Percentiles rank a stretch among this genome's conserved stretches.
Evolutionary conservation across 116 monocot genomes (phyloP).

Genomic region (Papilionanthe hybrid): DNA sequence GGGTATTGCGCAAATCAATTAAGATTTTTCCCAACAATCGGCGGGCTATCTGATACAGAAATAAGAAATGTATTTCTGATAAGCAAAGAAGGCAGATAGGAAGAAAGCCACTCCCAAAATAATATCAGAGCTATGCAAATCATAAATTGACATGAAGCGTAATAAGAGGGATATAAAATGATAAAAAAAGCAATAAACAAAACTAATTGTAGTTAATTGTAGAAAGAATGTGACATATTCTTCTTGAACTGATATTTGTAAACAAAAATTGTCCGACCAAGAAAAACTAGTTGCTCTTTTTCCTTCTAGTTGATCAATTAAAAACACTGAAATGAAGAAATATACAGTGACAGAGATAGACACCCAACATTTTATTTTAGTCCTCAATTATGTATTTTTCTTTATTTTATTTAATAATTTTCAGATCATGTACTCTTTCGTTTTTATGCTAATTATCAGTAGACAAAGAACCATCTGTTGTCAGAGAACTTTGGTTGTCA

Average conservation of each 20-base stretch:
- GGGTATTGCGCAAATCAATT: slow-evolving; percentile 89
- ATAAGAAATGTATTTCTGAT: background rate
- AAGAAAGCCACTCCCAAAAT: background rate
- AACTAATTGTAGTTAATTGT: background rate
- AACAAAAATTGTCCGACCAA: background rate
- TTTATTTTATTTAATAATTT: too few species aligned
- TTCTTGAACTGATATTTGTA: background rate
- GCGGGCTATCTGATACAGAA: slow-evolving; percentile 70
- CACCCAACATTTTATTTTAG: too few species aligned
- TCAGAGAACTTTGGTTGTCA: too few species aligned
- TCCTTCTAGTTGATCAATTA: too few species aligned
- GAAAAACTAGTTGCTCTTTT: background rate
- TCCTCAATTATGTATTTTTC: too few species aligned
- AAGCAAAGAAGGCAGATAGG: background rate
- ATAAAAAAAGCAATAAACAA: background rate
- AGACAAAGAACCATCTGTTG: too few species aligned
- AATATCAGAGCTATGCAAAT: background rate
- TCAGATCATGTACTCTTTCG: too few species aligned
- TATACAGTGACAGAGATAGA: background rate
- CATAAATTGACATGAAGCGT: background rate
- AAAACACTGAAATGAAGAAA: background rate
- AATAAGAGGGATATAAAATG: background rate
- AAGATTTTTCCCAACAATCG: slow-evolving; percentile 91
- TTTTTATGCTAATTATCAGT: too few species aligned
- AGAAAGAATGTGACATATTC: background rate